Evolutionary conservation across 768 basidiomycete genomes (phyloP), one percentile per base, ranked within the genome.

Genomic region (Lenzites betulinus): DNA sequence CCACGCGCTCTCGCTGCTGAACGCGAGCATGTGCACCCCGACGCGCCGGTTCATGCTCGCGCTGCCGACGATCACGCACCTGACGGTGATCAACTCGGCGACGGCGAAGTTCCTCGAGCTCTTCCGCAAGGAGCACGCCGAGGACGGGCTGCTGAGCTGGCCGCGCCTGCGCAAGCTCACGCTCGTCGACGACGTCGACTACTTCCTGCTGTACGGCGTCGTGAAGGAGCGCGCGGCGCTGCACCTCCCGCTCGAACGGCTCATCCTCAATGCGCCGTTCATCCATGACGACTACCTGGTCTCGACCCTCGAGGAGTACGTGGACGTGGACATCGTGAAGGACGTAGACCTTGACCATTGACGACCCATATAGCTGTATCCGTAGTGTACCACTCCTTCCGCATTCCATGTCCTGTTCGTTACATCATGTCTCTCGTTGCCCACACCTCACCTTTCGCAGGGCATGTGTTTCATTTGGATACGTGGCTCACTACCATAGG

Each of bases 101-200:
- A 63, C 66, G 36, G 54, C 59, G n/a, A 64, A 62, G 44, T 69
- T 69, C 63, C 57, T 69, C 35, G 58, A 64, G 58, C 51, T 69
- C 28, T 59, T 69, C 50, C 60, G 64, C 33, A 57, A 56, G 41
- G 64, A 65, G 42, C 58, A 64, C 41, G 63, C 49, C 33, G 58
- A 48, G 30, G 58, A 52, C 35, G 55, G 50, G 38, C 44, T 33
- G 39, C 44, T 62, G 23, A 57, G 61, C 51, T 63, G 66, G 59
- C 68, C 68, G 39, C 57, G 57, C 33, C 62, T 69, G 30, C 48
- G 46, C 28, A 65, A 60, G 46, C 54, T 69, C n/a, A 69, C 68
- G 51, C 47, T 69, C 44, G 57, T 69, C 28, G 66, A 69, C 51
- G 65, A 69, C 42, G 64, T 60, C 23, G 62, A 61, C 56, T 63